These are phyloP conservation scores for Podospora pseudopauciseta DNA, from an alignment of 495 filamentous ascomycete genomes.

Conservation along the genomic window DNA sequence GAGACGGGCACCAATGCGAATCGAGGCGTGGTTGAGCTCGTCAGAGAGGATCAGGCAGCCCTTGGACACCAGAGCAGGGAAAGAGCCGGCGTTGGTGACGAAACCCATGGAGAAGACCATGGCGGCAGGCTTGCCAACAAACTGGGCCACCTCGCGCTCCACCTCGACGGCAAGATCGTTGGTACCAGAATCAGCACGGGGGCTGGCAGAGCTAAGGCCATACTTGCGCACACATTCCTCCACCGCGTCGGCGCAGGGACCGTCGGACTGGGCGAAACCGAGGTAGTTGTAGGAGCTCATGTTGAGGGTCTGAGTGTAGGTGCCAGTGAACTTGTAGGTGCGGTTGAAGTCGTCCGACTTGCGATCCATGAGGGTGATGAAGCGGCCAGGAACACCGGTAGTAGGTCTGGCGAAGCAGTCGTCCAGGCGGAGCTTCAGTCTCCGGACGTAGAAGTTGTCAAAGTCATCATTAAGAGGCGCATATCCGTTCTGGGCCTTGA, in stretches of 20 bases:
- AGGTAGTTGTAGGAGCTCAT: conserved; percentile 99
- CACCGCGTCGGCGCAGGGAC: conserved; percentile 90
- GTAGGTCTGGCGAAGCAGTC: conserved; percentile 92
- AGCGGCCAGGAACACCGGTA: conserved; percentile 90
- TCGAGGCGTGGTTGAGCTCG: conserved; percentile 96
- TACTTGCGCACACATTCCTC: conserved; percentile 82
- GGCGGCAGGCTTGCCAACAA: conserved; percentile 87
- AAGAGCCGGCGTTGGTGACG: conserved; percentile 85
- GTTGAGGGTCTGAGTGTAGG: conserved; percentile 91
- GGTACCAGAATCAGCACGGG: conserved; percentile 79
- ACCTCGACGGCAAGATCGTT: conserved; percentile 84
- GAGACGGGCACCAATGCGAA: conserved; percentile 88
- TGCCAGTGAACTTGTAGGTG: conserved; percentile 81
- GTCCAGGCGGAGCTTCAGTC: conserved; percentile 89
- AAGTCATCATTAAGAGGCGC: conserved; percentile 98
- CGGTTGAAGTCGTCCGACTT: conserved; percentile 83
- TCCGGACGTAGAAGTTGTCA: conserved; percentile 94
- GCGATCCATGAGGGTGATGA: conserved; percentile 87
- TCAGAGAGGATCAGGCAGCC: conserved; percentile 92
- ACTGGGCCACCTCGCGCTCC: conserved; percentile 81
- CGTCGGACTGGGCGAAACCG: conserved; percentile 95
- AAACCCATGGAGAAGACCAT: conserved; percentile 99
- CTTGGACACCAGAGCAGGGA: conserved; percentile 86
- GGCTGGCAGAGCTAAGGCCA: conserved; percentile 74
- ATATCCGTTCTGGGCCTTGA: conserved; percentile 82